These are phyloP conservation scores for Apiospora malaysiana DNA, from an alignment of 2,329 filamentous ascomycete species.

Conservation along the genomic window DNA sequence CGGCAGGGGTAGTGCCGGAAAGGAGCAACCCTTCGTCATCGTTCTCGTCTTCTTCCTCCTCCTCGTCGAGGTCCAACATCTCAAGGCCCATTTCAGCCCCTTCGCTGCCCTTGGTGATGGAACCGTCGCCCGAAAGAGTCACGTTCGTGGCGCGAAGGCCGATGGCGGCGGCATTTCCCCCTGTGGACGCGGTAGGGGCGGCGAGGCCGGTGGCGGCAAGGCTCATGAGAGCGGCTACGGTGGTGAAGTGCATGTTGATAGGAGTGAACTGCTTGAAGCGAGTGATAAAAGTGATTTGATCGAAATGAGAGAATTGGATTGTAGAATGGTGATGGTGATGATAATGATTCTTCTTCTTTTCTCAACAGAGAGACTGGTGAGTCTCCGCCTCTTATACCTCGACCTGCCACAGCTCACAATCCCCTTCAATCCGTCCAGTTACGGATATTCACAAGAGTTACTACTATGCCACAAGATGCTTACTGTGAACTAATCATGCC, in stretches of 20 bases:
- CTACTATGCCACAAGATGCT: not conserved
- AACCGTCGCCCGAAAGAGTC: not conserved
- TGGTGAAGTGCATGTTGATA: conserved; percentile 2
- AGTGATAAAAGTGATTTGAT: not conserved
- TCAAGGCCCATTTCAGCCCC: not conserved
- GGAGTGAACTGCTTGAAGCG: not conserved
- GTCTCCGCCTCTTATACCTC: not conserved
- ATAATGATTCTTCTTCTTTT: conserved; percentile 16
- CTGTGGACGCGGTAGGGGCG: not conserved
- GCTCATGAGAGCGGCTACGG: conserved; percentile 9
- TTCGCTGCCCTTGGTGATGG: not conserved
- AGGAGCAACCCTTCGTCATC: not conserved
- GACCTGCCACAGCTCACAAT: not conserved
- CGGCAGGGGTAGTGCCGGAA: not conserved
- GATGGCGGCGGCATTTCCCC: not conserved
- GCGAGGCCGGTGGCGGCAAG: conserved; percentile 20
- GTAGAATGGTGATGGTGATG: not conserved
- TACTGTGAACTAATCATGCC: not conserved
- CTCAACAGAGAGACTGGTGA: not conserved
- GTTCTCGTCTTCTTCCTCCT: not conserved
- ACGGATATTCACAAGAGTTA: too few species aligned
- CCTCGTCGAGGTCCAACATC: not conserved
- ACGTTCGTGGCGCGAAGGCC: not conserved
- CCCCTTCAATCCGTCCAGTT: not conserved
- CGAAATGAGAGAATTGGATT: not conserved